Base-by-base conservation (phyloP, 257 asterid species). In the Anisodus tanguticus region DNA sequence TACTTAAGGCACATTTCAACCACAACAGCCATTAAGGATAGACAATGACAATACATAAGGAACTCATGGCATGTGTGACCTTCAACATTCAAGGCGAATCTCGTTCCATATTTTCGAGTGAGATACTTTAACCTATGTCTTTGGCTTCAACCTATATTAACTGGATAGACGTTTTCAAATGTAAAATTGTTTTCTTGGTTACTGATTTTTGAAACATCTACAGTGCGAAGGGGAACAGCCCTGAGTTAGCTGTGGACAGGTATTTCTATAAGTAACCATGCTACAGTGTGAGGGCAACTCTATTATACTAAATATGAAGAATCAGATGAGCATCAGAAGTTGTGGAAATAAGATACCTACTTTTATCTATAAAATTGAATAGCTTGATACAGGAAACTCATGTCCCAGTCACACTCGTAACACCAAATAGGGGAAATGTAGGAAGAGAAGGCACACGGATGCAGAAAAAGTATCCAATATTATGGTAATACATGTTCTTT, bases 301-400 rank as follows among this genome's bases (percentile, higher is more conserved):
- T 53, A 26, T 51, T 49, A 12, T 22, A 76, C 62, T 22, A 76
- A 76, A 6, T 12, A 19, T 51, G 64, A 76, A 76, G 26, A 53
- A 76, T 76, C 26, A 53, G 26, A 77, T 77, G 82, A 12, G 64
- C 62, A 77, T 53, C 64, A 53, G 22, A 77, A 53, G 26, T 49
- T 26, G 81, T 53, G 64, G 49, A 77, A 77, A 47, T 77, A 77
- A 13, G 6, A 0, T 31, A 13, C 81, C 49, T 8, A 77, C 63
- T 77, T 77, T 26, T 47, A 26, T 77, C 81, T 53, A 53, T 13
- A 77, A 53, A 53, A 77, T 5, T 4, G 64, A 76, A 77, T 51
- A 51, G 49, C 49, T 53, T 77, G 26, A 51, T 53, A 53, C 26
- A 77, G 81, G 81, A 41, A 77, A 26, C 26, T 51, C 41, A 53